Evolutionary conservation across 345 rosid species (phyloP), one percentile per base, ranked within the genome.

Genomic region (Salix purpurea): DNA sequence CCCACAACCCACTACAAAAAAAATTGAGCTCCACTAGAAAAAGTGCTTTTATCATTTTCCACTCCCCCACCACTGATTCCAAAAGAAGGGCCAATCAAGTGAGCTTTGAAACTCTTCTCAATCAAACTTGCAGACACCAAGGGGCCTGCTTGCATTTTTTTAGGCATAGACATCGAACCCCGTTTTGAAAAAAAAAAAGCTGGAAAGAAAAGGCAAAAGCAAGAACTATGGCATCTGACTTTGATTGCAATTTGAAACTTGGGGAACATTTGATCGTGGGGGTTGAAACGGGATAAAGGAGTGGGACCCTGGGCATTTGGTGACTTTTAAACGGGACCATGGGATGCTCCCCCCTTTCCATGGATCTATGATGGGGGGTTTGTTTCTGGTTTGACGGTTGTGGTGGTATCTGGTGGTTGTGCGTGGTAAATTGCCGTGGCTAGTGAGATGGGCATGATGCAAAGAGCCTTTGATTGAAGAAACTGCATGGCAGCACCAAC

Each of bases 401-500:
- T 83, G 65, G 94, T 85, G 72, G 90, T 74, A 80, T 96, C 99
- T 0, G 90, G 91, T 28, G 94, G 94, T 71, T 91, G 97, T 9
- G 97, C 79, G 56, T 87, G 96, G 89, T 91, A 94, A 74, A 96
- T 94, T 5, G 97, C 99, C 7, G 92, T 79, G 71, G 99, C 99
- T 50, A 96, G 84, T 52, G 99, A 92, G 80, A 96, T 84, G 7
- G 99, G 99, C 99, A 96, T 96, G 85, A 96, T 89, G 90, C 99
- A 96, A 40, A 96, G 99, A 37, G 97, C 94, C 85, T 94, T 96
- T 6, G 99, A 92, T 42, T 96, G 99, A 37, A 96, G 95, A 77
- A 94, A 92, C 80, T 96, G 99, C 99, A 96, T 91, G 0, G 99
- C 99, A 0, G 99, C 86, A 48, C 99, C 99, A 0, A 96, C 93